These are phyloP conservation scores for Emergomyces orientalis DNA, from an alignment of 2,329 filamentous ascomycete genomes.

Conservation along the genomic window DNA sequence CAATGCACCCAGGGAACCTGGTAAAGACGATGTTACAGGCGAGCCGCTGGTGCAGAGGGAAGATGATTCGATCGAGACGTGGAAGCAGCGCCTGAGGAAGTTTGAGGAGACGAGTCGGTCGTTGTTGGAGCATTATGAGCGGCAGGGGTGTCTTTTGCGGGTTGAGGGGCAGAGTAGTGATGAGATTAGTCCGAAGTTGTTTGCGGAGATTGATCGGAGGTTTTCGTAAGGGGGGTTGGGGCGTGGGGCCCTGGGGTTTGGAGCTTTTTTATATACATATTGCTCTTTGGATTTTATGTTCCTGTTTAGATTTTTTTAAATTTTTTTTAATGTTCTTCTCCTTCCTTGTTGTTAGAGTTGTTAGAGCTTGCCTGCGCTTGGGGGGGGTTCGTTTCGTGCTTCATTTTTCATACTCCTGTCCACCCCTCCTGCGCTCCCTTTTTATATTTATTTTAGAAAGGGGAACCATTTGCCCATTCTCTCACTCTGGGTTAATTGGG, in stretches of 20 bases:
- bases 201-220: conserved; percentile 67
- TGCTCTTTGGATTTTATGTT: not conserved
- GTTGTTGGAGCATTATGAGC: conserved; percentile 79
- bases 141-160: conserved; percentile 73
- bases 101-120: conserved; percentile 83
- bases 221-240: conserved; percentile 43
- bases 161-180: conserved; percentile 84
- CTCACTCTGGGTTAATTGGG: not conserved
- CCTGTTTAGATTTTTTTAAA: not conserved
- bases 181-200: conserved; percentile 87
- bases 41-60: conserved; percentile 71
- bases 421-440: not conserved
- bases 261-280: conserved; percentile 10
- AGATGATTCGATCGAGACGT: conserved; percentile 82
- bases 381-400: not conserved
- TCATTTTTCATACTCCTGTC: too few relatives aligned
- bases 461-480: too few relatives aligned
- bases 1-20: conserved; percentile 70
- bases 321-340: not conserved
- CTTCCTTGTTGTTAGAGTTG: not conserved
- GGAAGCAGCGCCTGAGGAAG: conserved; percentile 66
- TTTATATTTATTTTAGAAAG: not conserved
- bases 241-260: too few relatives aligned
- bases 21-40: conserved; percentile 83
- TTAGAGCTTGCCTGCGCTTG: not conserved